These are phyloP conservation scores for Aspergillus persii DNA, from an alignment of 2,329 filamentous ascomycete species.

Conservation along the genomic window DNA sequence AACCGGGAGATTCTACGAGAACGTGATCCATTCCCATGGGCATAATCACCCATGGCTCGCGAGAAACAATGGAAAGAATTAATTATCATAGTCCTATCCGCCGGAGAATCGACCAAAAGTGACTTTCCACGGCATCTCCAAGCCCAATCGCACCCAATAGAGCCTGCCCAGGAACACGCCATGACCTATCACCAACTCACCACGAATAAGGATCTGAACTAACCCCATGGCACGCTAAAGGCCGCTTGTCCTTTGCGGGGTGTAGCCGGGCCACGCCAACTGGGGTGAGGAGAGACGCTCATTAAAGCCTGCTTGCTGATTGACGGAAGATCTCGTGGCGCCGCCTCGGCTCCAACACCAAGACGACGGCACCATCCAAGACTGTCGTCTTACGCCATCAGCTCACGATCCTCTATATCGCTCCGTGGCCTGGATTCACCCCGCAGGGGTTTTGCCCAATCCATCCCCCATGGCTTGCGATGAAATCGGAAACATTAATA, in stretches of 20 bases:
- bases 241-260: slow-evolving; percentile 15
- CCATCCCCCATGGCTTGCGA: slow-evolving; percentile 10
- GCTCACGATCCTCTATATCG: slow-evolving; percentile 1
- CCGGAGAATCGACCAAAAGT: slow-evolving; percentile 9
- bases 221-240: slow-evolving; percentile 1
- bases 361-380: slow-evolving; percentile 10
- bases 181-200: slow-evolving; percentile 4
- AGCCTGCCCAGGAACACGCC: slow-evolving; percentile 5
- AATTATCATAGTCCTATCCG: not conserved
- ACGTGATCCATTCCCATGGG: not conserved
- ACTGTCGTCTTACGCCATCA: not conserved
- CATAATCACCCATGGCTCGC: not conserved
- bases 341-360: slow-evolving; percentile 15
- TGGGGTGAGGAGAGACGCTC: slow-evolving; percentile 3
- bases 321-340: slow-evolving; percentile 22
- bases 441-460: slow-evolving; percentile 36
- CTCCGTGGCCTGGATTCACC: slow-evolving; percentile 13
- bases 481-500: slow-evolving; percentile 18
- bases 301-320: slow-evolving; percentile 14
- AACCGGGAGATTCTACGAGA: slow-evolving; percentile 1
- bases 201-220: slow-evolving; percentile 6
- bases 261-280: not conserved
- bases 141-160: not conserved
- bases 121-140: slow-evolving; percentile 1
- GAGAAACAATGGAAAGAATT: not conserved